phyloP scores from a whole-genome alignment of 805 yeast genomes.

The Ogataea methylovora region DNA sequence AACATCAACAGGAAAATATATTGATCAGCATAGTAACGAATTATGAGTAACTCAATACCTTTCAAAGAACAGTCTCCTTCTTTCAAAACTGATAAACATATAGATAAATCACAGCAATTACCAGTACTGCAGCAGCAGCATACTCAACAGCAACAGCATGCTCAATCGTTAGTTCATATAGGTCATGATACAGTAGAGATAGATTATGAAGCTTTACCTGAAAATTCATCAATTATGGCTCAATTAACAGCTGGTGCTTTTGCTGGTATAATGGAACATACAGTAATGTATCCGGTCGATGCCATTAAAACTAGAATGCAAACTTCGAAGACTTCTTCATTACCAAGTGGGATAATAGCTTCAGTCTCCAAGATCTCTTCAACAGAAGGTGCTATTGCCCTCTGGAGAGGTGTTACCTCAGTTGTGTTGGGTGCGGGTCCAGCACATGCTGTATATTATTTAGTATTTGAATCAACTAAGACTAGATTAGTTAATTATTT shows the following conservation, averaged over 20 bases:
- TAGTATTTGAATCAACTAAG: slow-evolving; percentile 83
- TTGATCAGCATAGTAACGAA: too few species aligned
- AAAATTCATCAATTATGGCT: slow-evolving; percentile 71
- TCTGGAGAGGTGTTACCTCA: slow-evolving; percentile 92
- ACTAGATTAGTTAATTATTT: slow-evolving; percentile 38
- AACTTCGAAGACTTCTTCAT: slow-evolving; percentile 26
- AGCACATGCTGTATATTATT: slow-evolving; percentile 93
- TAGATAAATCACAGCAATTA: too few species aligned
- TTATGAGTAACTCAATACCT: too few species aligned
- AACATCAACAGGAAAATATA: too few species aligned
- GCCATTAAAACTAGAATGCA: slow-evolving; percentile 97
- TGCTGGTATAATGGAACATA: slow-evolving; percentile 99
- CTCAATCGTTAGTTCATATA: slow-evolving; percentile 2
- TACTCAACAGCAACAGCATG: background rate
- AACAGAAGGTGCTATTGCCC: slow-evolving; percentile 77
- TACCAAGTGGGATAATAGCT: slow-evolving; percentile 42
- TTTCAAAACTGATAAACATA: too few species aligned
- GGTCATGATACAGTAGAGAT: slow-evolving; percentile 35
- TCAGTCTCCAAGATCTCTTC: slow-evolving; percentile 74
- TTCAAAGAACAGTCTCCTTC: too few species aligned
- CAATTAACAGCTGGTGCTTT: slow-evolving; percentile 92
- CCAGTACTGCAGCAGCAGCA: background rate
- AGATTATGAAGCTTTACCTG: slow-evolving; percentile 91
- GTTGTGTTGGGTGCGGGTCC: slow-evolving; percentile 98
- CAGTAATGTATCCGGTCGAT: slow-evolving; percentile 94